phyloP scores from a whole-genome alignment of 768 basidiomycete species.

The Mycena sanguinolenta region DNA sequence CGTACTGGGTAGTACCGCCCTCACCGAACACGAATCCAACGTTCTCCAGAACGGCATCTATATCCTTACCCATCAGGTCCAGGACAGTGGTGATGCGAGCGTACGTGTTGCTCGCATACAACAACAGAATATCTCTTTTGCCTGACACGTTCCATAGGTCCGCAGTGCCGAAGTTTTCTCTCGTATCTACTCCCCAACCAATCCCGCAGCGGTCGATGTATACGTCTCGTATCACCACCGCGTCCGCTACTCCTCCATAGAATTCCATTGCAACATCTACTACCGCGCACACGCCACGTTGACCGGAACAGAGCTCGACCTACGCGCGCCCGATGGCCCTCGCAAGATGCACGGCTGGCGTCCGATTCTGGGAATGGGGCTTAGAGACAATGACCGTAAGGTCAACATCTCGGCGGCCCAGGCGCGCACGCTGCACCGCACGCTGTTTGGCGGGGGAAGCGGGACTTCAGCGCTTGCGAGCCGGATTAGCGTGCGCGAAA shows the following conservation, averaged over 20 bases:
- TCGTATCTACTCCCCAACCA: slow-evolving; percentile 4
- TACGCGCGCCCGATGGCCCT: not conserved
- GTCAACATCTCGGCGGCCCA: not conserved
- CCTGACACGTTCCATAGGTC: too few relatives aligned
- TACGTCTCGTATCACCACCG: not conserved
- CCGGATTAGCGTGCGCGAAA: too few relatives aligned
- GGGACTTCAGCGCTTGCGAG: too few relatives aligned
- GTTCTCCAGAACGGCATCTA: too few relatives aligned
- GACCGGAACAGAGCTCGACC: not conserved
- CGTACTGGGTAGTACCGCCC: too few relatives aligned
- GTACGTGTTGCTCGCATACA: too few relatives aligned
- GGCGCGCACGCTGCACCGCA: not conserved
- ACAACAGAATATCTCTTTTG: too few relatives aligned
- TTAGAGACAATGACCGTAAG: not conserved
- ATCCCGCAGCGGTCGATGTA: slow-evolving; percentile 5
- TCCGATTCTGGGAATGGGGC: not conserved
- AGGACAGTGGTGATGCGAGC: too few relatives aligned
- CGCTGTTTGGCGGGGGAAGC: too few relatives aligned
- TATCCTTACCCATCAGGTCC: too few relatives aligned
- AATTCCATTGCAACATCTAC: slow-evolving; percentile 2
- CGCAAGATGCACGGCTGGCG: slow-evolving; percentile 1
- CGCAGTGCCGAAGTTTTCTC: too few relatives aligned
- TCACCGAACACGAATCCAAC: too few relatives aligned
- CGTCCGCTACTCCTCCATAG: not conserved
- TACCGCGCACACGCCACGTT: not conserved